Percentiles rank a stretch among this genome's conserved stretches.
These are phyloP conservation scores for Daldinia concentrica DNA, from an alignment of 495 filamentous ascomycete genomes.

Conservation along the genomic window DNA sequence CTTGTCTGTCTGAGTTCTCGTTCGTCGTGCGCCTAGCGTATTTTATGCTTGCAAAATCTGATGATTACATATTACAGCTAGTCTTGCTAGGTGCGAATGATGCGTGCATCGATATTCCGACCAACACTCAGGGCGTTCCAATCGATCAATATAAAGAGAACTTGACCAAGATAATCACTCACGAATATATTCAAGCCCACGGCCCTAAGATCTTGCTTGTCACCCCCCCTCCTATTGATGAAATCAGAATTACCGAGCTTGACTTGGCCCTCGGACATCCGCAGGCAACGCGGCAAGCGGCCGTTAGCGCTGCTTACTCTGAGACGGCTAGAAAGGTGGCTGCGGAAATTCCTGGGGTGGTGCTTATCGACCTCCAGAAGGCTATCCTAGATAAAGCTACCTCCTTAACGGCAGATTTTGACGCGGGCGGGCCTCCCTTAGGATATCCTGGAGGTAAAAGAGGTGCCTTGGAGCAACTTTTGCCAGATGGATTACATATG, in stretches of 20 bases:
- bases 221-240: slow-evolving; percentile 81
- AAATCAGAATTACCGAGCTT: slow-evolving; percentile 68
- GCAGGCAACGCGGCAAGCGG: slow-evolving; percentile 67
- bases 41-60: slow-evolving; percentile 16
- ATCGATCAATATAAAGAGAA: slow-evolving; percentile 76
- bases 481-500: slow-evolving; percentile 64
- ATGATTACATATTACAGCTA: slow-evolving; percentile 57
- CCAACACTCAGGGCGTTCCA: slow-evolving; percentile 75
- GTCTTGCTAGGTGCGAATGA: slow-evolving; percentile 92
- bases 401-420: slow-evolving; percentile 51
- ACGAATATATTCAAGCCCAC: slow-evolving; percentile 73
- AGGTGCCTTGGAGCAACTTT: slow-evolving; percentile 56
- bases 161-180: slow-evolving; percentile 71
- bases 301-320: slow-evolving; percentile 73
- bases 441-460: slow-evolving; percentile 56
- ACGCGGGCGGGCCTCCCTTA: slow-evolving; percentile 50
- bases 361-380: slow-evolving; percentile 78
- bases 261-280: slow-evolving; percentile 62
- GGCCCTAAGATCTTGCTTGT: slow-evolving; percentile 77
- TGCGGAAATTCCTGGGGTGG: slow-evolving; percentile 63
- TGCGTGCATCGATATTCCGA: slow-evolving; percentile 66
- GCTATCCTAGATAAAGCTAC: slow-evolving; percentile 70
- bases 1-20: background rate
- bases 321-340: slow-evolving; percentile 73
- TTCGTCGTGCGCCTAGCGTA: slow-evolving; percentile 1